phyloP scores from a whole-genome alignment of 768 basidiomycete genomes.

The Trametes elegans region DNA sequence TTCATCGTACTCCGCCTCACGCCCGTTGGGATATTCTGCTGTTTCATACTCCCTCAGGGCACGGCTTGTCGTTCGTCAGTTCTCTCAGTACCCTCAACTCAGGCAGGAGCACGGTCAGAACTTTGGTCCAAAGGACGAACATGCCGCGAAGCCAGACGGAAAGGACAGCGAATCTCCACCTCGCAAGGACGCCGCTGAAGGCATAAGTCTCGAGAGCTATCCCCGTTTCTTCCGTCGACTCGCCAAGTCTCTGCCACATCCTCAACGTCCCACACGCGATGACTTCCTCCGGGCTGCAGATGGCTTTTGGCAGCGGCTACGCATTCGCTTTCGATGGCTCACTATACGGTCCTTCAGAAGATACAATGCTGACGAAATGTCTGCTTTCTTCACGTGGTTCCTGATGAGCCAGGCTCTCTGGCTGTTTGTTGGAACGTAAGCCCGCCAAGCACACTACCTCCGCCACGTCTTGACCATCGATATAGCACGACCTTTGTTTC shows the following conservation, averaged over 20 bases:
- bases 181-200: constrained; percentile 6
- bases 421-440: constrained; percentile 93
- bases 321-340: constrained; percentile 97
- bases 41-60: background rate
- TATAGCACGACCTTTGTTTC: constrained; percentile 92
- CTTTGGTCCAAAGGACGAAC: background rate
- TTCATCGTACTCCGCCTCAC: background rate
- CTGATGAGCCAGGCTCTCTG: constrained; percentile 94
- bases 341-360: constrained; percentile 91
- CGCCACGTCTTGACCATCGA: background rate
- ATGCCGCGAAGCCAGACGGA: background rate
- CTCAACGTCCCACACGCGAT: constrained; percentile 80
- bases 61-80: background rate
- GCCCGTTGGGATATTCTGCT: background rate
- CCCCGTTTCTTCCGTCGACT: constrained; percentile 80
- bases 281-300: constrained; percentile 85
- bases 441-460: constrained; percentile 19
- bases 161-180: background rate
- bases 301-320: constrained; percentile 86
- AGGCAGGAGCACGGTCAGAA: background rate
- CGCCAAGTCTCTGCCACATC: constrained; percentile 72
- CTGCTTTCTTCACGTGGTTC: constrained; percentile 95
- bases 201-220: constrained; percentile 55
- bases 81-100: background rate
- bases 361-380: constrained; percentile 96